Evolutionary conservation across 768 basidiomycete species (phyloP).

Genomic region (Krasilnikovozyma curviuscula): DNA sequence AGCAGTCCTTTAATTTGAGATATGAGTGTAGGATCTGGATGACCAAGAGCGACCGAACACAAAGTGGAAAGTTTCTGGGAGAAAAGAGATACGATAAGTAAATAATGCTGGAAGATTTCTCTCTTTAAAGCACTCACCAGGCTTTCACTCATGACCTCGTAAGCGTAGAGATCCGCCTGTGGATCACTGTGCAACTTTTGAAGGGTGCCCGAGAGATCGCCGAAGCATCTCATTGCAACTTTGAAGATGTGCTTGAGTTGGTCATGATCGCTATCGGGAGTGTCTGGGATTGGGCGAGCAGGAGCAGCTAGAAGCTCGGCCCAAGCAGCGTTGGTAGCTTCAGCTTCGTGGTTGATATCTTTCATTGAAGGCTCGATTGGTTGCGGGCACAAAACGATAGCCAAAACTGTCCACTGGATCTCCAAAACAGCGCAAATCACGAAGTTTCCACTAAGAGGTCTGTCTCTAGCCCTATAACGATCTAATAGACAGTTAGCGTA

Average conservation of each 20-base stretch:
- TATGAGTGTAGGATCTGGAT: conserved; percentile 50
- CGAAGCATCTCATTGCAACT: conserved; percentile 55
- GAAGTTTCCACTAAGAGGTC: conserved; percentile 71
- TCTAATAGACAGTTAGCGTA: conserved; percentile 23
- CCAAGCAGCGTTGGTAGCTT: conserved; percentile 71
- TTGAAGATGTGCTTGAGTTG: conserved; percentile 35
- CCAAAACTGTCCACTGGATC: conserved; percentile 64
- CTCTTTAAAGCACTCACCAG: conserved; percentile 50
- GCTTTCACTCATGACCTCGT: conserved; percentile 82
- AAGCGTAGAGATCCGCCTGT: conserved; percentile 65
- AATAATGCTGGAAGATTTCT: too few relatives aligned
- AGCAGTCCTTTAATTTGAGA: conserved; percentile 51
- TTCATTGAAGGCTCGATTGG: conserved; percentile 12
- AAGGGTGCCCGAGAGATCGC: conserved; percentile 55
- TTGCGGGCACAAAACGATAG: conserved; percentile 37
- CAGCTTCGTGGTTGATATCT: conserved; percentile 43
- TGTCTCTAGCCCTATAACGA: conserved; percentile 52
- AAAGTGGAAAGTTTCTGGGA: conserved; percentile 64
- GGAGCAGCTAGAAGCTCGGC: conserved; percentile 31
- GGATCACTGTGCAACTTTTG: conserved; percentile 66
- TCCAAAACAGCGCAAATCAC: conserved; percentile 76
- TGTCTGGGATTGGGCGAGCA: conserved; percentile 25
- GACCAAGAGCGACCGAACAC: conserved; percentile 50
- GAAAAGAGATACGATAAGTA: neutral
- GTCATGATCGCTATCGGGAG: conserved; percentile 22